These are phyloP conservation scores for Combretum micranthum DNA, from an alignment of 345 rosid genomes.

Conservation along the genomic window DNA sequence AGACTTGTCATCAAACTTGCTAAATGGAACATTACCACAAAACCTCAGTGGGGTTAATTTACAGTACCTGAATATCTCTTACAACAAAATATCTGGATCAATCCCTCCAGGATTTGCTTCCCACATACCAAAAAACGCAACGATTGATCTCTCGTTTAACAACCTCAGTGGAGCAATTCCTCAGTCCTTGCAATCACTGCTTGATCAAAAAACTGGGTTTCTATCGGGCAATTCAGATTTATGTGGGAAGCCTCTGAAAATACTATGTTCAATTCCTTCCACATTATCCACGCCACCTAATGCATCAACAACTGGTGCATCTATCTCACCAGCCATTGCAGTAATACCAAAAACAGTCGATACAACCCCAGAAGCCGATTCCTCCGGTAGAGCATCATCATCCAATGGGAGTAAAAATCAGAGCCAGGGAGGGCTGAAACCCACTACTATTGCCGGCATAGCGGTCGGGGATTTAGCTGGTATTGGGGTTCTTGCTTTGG, in stretches of 20 bases:
- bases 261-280: constrained; percentile 70
- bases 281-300: constrained; percentile 70
- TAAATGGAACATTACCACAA: constrained; percentile 56
- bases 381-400: constrained; percentile 8
- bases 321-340: constrained; percentile 75
- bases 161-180: constrained; percentile 84
- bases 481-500: constrained; percentile 42
- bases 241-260: constrained; percentile 82
- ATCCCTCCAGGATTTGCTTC: constrained; percentile 53
- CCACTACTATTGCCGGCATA: constrained; percentile 61
- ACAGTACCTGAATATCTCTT: constrained; percentile 61
- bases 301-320: constrained; percentile 21
- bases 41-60: constrained; percentile 50
- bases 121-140: constrained; percentile 43
- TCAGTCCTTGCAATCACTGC: constrained; percentile 35
- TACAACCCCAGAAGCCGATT: constrained; percentile 25
- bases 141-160: constrained; percentile 77
- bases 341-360: constrained; percentile 59
- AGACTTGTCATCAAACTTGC: constrained; percentile 80
- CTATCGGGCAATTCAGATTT: constrained; percentile 57
- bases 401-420: constrained; percentile 11
- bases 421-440: constrained; percentile 44
- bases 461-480: constrained; percentile 61
- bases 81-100: constrained; percentile 57
- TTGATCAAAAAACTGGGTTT: constrained; percentile 46